Evolutionary conservation across 2,329 filamentous ascomycete species (phyloP).

Genomic region (Huntiella decipiens): DNA sequence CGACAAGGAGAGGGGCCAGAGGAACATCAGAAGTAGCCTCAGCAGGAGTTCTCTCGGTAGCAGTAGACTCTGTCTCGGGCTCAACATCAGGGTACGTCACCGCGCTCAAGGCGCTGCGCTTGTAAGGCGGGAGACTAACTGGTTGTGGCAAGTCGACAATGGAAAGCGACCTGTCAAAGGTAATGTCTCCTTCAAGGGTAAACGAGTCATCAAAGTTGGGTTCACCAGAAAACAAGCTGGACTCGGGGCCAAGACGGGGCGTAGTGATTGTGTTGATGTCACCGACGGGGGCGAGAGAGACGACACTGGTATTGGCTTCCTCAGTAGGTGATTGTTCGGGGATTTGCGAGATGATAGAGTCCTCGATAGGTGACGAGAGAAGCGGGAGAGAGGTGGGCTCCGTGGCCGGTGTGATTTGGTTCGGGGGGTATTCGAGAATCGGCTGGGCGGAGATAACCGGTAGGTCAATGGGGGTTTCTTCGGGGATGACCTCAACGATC

Average conservation of each 20-base stretch:
- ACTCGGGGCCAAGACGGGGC: conserved; percentile 10
- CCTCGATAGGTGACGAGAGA: background rate
- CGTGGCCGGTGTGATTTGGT: background rate
- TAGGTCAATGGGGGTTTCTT: background rate
- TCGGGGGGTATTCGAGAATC: background rate
- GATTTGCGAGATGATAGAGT: background rate
- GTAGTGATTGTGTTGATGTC: conserved; percentile 2
- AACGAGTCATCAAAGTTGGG: conserved; percentile 8
- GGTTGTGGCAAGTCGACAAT: conserved; percentile 11
- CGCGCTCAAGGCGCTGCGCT: background rate
- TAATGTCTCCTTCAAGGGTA: conserved; percentile 5
- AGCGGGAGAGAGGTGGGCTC: background rate
- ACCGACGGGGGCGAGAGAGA: background rate
- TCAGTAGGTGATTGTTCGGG: background rate
- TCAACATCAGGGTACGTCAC: background rate
- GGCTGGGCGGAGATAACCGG: background rate
- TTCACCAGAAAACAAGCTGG: conserved; percentile 7
- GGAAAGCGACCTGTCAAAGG: conserved; percentile 5
- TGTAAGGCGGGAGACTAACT: background rate
- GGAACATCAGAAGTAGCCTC: background rate
- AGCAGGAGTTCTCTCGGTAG: background rate
- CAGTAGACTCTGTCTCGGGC: background rate
- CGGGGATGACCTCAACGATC: background rate
- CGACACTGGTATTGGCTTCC: background rate
- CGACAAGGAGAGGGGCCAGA: conserved; percentile 4